A percentile compares a stretch with the other conserved stretches of the same genome.
phyloP scores from a whole-genome alignment of 1,284 basidiomycete genomes.

The Ganoderma resinaceum region DNA sequence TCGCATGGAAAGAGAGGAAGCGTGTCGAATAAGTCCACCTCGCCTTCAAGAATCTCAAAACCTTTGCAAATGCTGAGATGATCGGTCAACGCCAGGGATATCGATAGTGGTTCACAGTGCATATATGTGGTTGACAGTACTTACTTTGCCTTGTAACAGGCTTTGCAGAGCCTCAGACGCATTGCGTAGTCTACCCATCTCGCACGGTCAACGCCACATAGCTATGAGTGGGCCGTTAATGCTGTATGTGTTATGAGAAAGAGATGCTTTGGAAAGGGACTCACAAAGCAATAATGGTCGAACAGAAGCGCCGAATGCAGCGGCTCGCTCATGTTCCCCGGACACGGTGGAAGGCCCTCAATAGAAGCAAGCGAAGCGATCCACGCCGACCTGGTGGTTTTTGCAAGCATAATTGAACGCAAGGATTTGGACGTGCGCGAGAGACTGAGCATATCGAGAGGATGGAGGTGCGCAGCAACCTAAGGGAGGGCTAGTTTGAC shows the following conservation, averaged over 20 bases:
- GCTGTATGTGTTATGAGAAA: too few species aligned
- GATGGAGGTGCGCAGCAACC: slow-evolving; percentile 14
- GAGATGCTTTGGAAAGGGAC: background rate
- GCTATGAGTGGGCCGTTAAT: background rate
- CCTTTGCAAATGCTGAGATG: slow-evolving; percentile 2
- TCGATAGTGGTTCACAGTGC: background rate
- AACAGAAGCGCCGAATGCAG: slow-evolving; percentile 29
- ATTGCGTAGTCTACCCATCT: slow-evolving; percentile 20
- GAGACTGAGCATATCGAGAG: slow-evolving; percentile 15
- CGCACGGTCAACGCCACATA: slow-evolving; percentile 14
- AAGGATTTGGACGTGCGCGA: slow-evolving; percentile 12
- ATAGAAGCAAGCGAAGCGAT: slow-evolving; percentile 14
- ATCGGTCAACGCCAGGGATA: background rate
- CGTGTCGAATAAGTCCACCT: background rate
- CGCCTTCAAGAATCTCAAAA: background rate
- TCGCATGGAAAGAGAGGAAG: background rate
- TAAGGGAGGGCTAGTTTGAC: background rate
- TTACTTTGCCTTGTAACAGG: slow-evolving; percentile 14
- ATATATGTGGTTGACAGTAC: background rate
- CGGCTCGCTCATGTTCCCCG: background rate
- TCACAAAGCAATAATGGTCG: slow-evolving; percentile 24
- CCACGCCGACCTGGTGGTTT: slow-evolving; percentile 28
- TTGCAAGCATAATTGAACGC: slow-evolving; percentile 25
- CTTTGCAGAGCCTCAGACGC: slow-evolving; percentile 18
- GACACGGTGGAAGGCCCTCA: background rate